Evolutionary conservation across 345 rosid genomes (phyloP).

Genomic region (Aurinia saxatilis): DNA sequence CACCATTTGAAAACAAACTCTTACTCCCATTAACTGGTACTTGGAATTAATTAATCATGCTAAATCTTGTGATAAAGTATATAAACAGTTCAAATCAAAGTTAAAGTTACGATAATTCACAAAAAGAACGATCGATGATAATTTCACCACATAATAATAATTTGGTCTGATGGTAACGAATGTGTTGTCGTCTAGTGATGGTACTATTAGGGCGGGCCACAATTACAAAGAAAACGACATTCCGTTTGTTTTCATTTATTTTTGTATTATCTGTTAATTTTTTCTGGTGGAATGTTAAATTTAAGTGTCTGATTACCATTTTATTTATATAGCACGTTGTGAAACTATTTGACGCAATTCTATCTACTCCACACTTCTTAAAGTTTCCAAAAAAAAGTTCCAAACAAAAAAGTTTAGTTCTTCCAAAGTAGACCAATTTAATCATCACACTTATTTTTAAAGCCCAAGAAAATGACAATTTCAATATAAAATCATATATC

Average conservation of each 20-base stretch:
- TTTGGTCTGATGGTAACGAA: not conserved
- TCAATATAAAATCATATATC: too few species aligned
- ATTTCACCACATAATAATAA: not conserved
- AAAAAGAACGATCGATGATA: not conserved
- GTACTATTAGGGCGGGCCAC: constrained; percentile 5
- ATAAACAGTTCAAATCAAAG: too few species aligned
- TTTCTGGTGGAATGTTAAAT: too few species aligned
- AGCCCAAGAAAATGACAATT: too few species aligned
- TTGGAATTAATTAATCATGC: too few species aligned
- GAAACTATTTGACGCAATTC: constrained; percentile 5
- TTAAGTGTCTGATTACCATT: not conserved
- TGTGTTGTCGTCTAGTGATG: not conserved
- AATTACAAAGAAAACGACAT: not conserved
- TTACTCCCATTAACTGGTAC: too few species aligned
- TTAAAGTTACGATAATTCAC: too few species aligned
- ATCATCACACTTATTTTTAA: too few species aligned
- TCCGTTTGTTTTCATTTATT: not conserved
- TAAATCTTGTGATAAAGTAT: too few species aligned
- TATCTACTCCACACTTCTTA: constrained; percentile 10
- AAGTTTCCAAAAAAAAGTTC: not conserved
- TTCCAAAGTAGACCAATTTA: not conserved
- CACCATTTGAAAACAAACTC: too few species aligned
- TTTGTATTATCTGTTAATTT: not conserved
- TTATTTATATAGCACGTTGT: constrained; percentile 22
- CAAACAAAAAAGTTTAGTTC: too few species aligned